Percentiles rank a stretch among this genome's conserved stretches.
These are phyloP conservation scores for Lactarius akahatsu DNA, from an alignment of 768 basidiomycete genomes.

Conservation along the genomic window DNA sequence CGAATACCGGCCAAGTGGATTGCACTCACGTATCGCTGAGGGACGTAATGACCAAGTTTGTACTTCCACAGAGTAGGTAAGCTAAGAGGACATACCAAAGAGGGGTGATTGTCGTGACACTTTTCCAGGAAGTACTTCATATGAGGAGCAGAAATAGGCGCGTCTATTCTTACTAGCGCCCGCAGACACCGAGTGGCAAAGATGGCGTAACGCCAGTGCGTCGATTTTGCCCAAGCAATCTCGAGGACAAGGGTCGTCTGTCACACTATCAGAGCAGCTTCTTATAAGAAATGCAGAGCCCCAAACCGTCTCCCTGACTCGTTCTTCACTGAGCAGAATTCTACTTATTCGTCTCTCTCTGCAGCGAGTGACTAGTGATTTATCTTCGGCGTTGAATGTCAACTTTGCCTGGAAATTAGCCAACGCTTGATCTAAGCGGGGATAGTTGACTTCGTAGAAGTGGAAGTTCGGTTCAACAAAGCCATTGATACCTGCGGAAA, in stretches of 20 bases:
- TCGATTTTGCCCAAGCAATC: conserved; percentile 57
- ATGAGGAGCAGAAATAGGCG: conserved; percentile 48
- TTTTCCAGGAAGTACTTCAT: conserved; percentile 60
- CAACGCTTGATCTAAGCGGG: conserved; percentile 42
- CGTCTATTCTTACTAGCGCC: conserved; percentile 66
- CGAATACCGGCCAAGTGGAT: not conserved
- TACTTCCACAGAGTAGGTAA: conserved; percentile 6
- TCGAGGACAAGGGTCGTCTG: conserved; percentile 50
- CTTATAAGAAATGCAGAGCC: not conserved
- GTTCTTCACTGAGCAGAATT: conserved; percentile 42
- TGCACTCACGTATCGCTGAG: conserved; percentile 57
- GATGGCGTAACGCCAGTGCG: conserved; percentile 80
- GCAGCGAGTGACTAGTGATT: conserved; percentile 43
- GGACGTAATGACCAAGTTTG: conserved; percentile 18
- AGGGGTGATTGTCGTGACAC: conserved; percentile 61
- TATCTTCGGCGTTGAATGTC: conserved; percentile 35
- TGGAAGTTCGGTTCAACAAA: conserved; percentile 63
- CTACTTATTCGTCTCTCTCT: conserved; percentile 49
- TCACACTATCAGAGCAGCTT: conserved; percentile 16
- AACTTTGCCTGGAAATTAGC: conserved; percentile 42
- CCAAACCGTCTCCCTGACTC: conserved; percentile 47
- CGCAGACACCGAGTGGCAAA: conserved; percentile 67
- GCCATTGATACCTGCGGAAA: conserved; percentile 50
- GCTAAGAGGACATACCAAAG: conserved; percentile 49
- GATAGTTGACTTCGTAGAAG: conserved; percentile 52